Evolutionary conservation across 768 basidiomycete species (phyloP).

Genomic region (Suillus fuscotomentosus): DNA sequence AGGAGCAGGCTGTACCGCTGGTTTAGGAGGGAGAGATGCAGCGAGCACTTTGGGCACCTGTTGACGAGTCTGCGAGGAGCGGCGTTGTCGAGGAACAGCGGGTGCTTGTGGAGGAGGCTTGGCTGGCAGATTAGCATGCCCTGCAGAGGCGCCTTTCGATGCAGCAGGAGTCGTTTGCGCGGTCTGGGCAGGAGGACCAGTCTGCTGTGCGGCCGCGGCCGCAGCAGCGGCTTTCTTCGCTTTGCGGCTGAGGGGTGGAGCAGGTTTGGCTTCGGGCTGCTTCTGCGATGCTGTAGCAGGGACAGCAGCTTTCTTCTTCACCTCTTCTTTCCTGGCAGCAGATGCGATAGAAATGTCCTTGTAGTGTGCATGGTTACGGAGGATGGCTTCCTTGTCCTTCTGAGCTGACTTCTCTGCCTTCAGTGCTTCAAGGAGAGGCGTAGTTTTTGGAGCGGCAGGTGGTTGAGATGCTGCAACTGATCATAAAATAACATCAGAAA

Average conservation of each 20-base stretch:
- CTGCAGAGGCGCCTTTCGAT: conserved; percentile 7
- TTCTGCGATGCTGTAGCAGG: conserved; percentile 26
- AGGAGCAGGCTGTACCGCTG: neutral
- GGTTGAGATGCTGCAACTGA: conserved; percentile 66
- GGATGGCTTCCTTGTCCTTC: conserved; percentile 71
- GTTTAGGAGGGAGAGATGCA: conserved; percentile 4
- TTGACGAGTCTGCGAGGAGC: conserved; percentile 14
- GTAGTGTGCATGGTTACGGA: conserved; percentile 73
- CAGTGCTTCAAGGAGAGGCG: conserved; percentile 91
- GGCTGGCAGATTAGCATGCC: conserved; percentile 9
- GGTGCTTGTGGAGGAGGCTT: conserved; percentile 12
- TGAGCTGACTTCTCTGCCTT: conserved; percentile 70
- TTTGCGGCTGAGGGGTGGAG: conserved; percentile 33
- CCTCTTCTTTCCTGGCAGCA: conserved; percentile 36
- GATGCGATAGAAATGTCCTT: conserved; percentile 43
- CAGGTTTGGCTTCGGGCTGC: conserved; percentile 27
- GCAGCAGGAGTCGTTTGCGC: neutral
- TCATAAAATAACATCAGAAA: neutral
- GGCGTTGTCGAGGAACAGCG: conserved; percentile 15
- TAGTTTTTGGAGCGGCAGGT: conserved; percentile 68
- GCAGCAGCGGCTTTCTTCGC: conserved; percentile 33
- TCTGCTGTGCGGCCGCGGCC: conserved; percentile 19
- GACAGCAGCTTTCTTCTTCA: conserved; percentile 35
- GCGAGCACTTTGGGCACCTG: conserved; percentile 13
- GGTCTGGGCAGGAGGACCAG: conserved; percentile 16